Base-by-base conservation (phyloP, 805 yeast genomes). In the Saccharomycopsis guyanensis region DNA sequence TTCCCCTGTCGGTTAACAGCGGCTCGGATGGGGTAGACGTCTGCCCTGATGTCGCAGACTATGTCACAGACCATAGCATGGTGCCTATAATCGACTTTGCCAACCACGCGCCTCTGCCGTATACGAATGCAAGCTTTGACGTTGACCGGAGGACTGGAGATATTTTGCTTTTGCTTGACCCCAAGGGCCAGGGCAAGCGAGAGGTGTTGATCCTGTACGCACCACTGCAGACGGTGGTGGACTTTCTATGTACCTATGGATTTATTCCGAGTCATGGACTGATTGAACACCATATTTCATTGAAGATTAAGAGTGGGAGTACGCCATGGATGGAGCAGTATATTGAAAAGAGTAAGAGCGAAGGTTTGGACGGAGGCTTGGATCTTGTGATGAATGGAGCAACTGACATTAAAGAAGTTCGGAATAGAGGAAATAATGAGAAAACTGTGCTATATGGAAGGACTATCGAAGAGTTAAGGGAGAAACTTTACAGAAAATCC, bases 21-120 rank as follows among this genome's bases (percentile, higher is more conserved):
- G n/a, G n/a, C n/a, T 6, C 37, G 7, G 37, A 33, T 33, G 37
- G 29, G 10, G 29, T 10, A 10, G 29, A 25, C 29, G 10, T 25
- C 10, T 6, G 10, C 10, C 10, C 29, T 25, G 39, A 20, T 3
- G 6, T n/a, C 22, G 22, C 5, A 6, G 47, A 23, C 8, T 42
- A 18, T 36, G 15, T 19, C n/a, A 35, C 47, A 3, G 36, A 24
- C 19, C 18, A 15, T 4, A 19, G 23, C n/a, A 15, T 45, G 19
- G 47, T 45, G 5, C 47, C 47, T 3, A 4, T 45, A 3, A 7
- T 45, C 10, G 47, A 45, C 25, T 45, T 45, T 33, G 43, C 47
- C n/a, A 45, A 45, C 39, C 47, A 45, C 22, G 4, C 27, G n/a
- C 12, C 18, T 4, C 7, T 3, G 7, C 16, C 20, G 5, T n/a